A percentile compares a stretch with the other conserved stretches of the same genome.
phyloP scores from a whole-genome alignment of 2,329 filamentous ascomycete species.

The Chaetomium sp. region DNA sequence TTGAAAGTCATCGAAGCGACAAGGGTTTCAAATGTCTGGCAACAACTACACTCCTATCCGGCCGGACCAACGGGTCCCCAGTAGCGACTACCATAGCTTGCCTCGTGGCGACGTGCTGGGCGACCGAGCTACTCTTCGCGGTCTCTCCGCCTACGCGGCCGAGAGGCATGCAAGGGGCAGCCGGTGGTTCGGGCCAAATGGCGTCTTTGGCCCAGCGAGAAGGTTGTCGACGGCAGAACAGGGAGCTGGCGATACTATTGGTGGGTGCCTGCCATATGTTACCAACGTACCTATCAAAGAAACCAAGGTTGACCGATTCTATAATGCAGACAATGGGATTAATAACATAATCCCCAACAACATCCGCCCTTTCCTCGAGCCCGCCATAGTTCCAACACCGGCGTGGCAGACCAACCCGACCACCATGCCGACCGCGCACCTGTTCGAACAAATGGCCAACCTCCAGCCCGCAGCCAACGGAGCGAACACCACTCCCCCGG shows the following conservation, averaged over 20 bases:
- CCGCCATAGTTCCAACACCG: background rate
- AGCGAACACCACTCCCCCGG: too few relatives aligned
- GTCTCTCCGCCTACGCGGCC: background rate
- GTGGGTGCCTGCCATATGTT: background rate
- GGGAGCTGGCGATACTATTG: background rate
- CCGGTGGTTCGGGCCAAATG: background rate
- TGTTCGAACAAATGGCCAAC: too few relatives aligned
- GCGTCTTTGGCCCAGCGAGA: background rate
- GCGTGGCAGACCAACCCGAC: background rate
- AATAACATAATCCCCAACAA: background rate
- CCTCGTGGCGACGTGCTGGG: background rate
- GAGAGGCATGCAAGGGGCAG: background rate
- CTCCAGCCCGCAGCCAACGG: too few relatives aligned
- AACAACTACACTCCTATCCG: background rate
- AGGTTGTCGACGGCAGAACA: background rate
- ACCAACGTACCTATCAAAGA: background rate
- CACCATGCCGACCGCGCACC: too few relatives aligned
- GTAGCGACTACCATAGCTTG: background rate
- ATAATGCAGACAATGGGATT: background rate
- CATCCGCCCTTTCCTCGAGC: background rate
- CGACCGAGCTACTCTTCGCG: background rate
- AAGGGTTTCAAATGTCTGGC: background rate
- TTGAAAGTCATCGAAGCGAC: background rate
- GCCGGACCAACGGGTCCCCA: background rate
- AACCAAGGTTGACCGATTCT: background rate